A percentile compares a stretch with the other conserved stretches of the same genome.
phyloP scores from a whole-genome alignment of 192 early-diverging fungal genomes.

The Coemansia reversa region DNA sequence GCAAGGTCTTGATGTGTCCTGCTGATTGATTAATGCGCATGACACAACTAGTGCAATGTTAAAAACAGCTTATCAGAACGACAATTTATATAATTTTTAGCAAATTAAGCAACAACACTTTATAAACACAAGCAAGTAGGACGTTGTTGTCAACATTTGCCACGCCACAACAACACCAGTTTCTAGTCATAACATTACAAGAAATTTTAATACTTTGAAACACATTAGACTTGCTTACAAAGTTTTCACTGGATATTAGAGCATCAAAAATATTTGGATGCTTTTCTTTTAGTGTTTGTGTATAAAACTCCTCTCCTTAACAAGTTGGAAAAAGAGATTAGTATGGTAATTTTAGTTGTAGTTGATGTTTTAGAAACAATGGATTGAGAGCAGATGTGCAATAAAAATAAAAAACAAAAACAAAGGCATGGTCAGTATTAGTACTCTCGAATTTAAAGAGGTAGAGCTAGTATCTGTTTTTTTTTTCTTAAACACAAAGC shows the following conservation, averaged over 20 bases:
- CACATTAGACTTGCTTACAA: conserved; percentile 12
- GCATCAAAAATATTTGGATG: conserved; percentile 9
- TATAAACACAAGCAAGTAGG: too few relatives aligned
- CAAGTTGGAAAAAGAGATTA: too few relatives aligned
- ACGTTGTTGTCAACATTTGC: too few relatives aligned
- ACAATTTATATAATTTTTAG: too few relatives aligned
- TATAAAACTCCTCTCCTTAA: too few relatives aligned
- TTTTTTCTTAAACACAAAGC: conserved; percentile 25
- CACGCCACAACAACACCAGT: conserved; percentile 36
- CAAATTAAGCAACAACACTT: too few relatives aligned
- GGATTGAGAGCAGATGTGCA: conserved; percentile 29
- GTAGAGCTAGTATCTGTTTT: conserved; percentile 5
- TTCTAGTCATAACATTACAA: conserved; percentile 32
- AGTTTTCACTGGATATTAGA: neutral
- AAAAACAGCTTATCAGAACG: too few relatives aligned
- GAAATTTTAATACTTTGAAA: conserved; percentile 35
- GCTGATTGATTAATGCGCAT: too few relatives aligned
- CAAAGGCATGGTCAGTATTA: conserved; percentile 20
- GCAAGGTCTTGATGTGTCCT: too few relatives aligned
- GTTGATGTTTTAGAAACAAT: conserved; percentile 14
- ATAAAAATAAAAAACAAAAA: conserved; percentile 36
- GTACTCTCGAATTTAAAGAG: conserved; percentile 36
- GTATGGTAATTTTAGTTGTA: conserved; percentile 25
- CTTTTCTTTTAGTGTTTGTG: conserved; percentile 7
- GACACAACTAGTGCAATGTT: too few relatives aligned